Conservation (phyloP, 169 alveolate species). For the Cryptosporidium canis region DNA sequence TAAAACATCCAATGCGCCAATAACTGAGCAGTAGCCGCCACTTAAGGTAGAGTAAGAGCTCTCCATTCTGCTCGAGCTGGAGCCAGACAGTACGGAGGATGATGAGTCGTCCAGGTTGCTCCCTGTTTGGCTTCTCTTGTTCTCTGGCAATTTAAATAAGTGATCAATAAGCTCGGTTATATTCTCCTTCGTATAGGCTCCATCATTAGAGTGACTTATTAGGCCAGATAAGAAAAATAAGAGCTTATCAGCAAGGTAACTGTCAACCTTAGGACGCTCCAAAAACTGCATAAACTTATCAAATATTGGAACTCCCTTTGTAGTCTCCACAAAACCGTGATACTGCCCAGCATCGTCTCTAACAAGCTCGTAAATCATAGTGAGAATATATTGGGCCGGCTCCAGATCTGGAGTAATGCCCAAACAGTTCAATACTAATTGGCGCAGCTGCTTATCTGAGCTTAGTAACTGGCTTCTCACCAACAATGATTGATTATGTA, state of each 20-base stretch:
- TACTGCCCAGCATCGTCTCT: constrained; percentile 73
- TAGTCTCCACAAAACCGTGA: constrained; percentile 69
- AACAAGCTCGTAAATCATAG: constrained; percentile 62
- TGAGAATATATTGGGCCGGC: constrained; percentile 59
- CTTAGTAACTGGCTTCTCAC: constrained; percentile 64
- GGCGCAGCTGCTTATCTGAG: constrained; percentile 59
- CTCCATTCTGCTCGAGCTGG: not conserved
- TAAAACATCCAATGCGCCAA: constrained; percentile 59
- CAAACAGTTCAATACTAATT: constrained; percentile 53
- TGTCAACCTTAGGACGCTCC: constrained; percentile 69
- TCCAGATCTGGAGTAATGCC: constrained; percentile 68
- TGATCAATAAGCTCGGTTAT: constrained; percentile 19
- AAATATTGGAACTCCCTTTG: constrained; percentile 65
- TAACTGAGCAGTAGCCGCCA: constrained; percentile 55
- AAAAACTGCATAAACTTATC: constrained; percentile 60
- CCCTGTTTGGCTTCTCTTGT: not conserved
- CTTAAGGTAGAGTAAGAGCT: constrained; percentile 2
- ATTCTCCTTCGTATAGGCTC: constrained; percentile 18
- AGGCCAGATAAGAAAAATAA: constrained; percentile 59
- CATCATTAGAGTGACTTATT: constrained; percentile 57
- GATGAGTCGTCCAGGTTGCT: constrained; percentile 8
- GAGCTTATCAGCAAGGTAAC: constrained; percentile 52
- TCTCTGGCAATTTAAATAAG: constrained; percentile 33
- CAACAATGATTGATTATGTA: constrained; percentile 53
- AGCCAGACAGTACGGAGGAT: not conserved